Conservation (phyloP, 2,329 filamentous ascomycete genomes). For the Alternaria metachromatica region DNA sequence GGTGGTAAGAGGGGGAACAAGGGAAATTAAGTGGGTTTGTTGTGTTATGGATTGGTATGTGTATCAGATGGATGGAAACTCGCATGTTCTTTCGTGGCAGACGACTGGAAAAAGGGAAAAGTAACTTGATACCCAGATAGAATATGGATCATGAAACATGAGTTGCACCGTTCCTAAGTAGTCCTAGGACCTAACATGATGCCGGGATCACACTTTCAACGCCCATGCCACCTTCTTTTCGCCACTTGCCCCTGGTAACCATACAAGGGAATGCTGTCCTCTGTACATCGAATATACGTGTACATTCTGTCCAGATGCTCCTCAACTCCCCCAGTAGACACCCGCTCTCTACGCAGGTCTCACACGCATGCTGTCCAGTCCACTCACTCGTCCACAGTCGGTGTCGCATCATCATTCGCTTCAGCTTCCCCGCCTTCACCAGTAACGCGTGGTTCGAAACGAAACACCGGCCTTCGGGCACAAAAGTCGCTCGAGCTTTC, state of each 20-base stretch:
- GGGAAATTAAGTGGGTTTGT: conserved; percentile 20
- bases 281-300: background rate
- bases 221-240: background rate
- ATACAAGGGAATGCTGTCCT: background rate
- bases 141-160: background rate
- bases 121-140: conserved; percentile 2
- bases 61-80: background rate
- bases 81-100: background rate
- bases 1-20: conserved; percentile 82
- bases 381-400: background rate
- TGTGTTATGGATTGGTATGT: background rate
- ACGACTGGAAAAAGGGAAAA: background rate
- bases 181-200: background rate
- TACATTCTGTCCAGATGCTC: no score
- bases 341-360: background rate
- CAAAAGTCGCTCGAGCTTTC: background rate
- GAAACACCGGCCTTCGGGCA: background rate
- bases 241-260: background rate
- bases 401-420: background rate
- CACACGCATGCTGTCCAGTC: background rate
- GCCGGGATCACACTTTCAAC: background rate
- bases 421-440: background rate
- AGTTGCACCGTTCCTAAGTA: background rate
- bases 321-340: background rate
- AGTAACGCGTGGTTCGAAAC: background rate